Percentiles rank a stretch among this genome's conserved stretches.
Conservation (phyloP, 2,329 filamentous ascomycete species). For the Pseudogymnoascus sp. region DNA sequence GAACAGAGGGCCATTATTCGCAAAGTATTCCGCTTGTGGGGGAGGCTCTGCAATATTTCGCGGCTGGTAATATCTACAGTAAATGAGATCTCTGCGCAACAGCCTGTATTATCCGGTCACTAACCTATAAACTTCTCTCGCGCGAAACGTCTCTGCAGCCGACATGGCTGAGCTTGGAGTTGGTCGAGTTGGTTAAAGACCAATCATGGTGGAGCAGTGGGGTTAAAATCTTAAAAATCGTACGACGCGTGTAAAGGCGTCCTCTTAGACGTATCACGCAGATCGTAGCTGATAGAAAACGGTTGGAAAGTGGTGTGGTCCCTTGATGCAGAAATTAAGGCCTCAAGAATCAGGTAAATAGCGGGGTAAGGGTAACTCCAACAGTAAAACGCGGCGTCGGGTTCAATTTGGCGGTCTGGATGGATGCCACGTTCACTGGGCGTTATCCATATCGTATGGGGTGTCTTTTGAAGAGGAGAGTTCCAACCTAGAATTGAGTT, state of each 20-base stretch:
- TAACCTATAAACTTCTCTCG: background rate
- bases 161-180: background rate
- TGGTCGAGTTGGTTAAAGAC: background rate
- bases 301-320: background rate
- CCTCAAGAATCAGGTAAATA: background rate
- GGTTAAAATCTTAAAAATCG: background rate
- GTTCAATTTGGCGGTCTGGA: background rate
- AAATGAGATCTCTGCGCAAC: background rate
- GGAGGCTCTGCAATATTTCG: background rate
- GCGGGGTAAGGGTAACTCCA: background rate
- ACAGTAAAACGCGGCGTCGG: background rate
- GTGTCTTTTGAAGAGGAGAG: background rate
- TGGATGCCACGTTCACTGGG: background rate
- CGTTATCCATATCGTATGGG: background rate
- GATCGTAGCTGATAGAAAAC: background rate
- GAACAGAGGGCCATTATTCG: background rate
- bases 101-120: background rate
- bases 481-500: background rate
- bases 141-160: background rate
- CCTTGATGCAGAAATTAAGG: background rate
- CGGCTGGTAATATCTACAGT: slow-evolving; percentile 20
- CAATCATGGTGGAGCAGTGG: background rate
- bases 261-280: background rate
- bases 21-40: background rate
- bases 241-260: background rate